Conservation (phyloP, 257 asterid genomes). For the Nicotiana undulata region DNA sequence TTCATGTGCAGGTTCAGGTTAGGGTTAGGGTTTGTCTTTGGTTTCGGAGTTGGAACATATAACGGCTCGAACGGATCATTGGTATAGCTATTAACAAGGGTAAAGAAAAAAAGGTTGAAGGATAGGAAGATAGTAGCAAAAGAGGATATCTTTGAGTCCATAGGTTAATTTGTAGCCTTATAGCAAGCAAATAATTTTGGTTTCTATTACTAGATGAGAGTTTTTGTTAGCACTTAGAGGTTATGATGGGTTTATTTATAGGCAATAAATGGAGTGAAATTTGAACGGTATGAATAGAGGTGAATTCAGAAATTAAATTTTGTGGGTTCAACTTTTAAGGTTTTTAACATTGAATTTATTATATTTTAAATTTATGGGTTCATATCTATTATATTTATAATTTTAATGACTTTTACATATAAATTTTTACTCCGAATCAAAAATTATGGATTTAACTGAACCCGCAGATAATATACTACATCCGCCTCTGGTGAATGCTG, state of each 20-base stretch:
- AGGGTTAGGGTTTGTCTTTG: background rate
- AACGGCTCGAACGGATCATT: background rate
- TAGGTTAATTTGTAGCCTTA: background rate
- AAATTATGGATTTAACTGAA: too few relatives aligned
- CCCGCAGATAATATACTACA: too few relatives aligned
- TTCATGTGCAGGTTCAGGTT: background rate
- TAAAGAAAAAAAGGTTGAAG: slow-evolving; percentile 32
- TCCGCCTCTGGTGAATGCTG: too few relatives aligned
- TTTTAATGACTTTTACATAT: too few relatives aligned
- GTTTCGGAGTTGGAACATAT: background rate
- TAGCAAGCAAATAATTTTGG: background rate
- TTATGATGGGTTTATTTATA: slow-evolving; percentile 9
- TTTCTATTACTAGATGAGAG: background rate
- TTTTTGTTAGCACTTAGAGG: background rate
- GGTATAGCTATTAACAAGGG: slow-evolving; percentile 16
- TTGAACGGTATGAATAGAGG: too few relatives aligned
- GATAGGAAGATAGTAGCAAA: slow-evolving; percentile 21
- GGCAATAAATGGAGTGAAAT: background rate
- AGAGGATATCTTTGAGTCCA: slow-evolving; percentile 33
- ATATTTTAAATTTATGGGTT: too few relatives aligned
- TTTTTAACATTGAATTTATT: too few relatives aligned
- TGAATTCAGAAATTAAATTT: too few relatives aligned
- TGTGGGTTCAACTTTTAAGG: too few relatives aligned
- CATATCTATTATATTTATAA: too few relatives aligned
- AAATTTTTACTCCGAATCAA: too few relatives aligned